Percentiles rank a stretch among this genome's conserved stretches.
phyloP scores from a whole-genome alignment of 805 yeast genomes.

The Wickerhamomyces pijperi region DNA sequence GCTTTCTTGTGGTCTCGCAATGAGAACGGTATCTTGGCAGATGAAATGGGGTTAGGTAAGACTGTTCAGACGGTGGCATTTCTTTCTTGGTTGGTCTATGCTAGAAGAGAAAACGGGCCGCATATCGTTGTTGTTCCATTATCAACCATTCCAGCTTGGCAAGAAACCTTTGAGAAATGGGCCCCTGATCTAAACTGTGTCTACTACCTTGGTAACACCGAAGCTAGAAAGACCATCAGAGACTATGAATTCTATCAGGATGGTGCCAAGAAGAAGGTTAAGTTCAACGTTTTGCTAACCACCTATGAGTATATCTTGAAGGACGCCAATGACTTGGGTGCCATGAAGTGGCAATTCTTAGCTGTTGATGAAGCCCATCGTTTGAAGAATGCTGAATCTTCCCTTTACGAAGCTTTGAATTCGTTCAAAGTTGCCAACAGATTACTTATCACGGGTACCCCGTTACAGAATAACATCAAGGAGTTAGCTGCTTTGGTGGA shows the following conservation, averaged over 20 bases:
- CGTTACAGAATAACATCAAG: constrained; percentile 88
- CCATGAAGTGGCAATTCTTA: constrained; percentile 85
- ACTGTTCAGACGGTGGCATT: constrained; percentile 96
- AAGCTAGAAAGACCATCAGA: constrained; percentile 71
- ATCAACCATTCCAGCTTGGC: constrained; percentile 98
- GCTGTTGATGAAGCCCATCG: constrained; percentile 99
- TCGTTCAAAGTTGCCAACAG: constrained; percentile 79
- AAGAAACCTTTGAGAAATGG: constrained; percentile 96
- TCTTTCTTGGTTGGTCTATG: constrained; percentile 87
- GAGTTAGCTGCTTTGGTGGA: constrained; percentile 93
- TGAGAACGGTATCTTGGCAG: constrained; percentile 95
- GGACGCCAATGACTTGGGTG: constrained; percentile 71
- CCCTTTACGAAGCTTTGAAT: constrained; percentile 78
- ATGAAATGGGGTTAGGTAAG: constrained; percentile 98
- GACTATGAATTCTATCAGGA: constrained; percentile 75
- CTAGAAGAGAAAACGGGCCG: constrained; percentile 96
- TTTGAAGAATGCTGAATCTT: constrained; percentile 85
- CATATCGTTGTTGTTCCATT: constrained; percentile 93
- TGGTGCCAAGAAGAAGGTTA: constrained; percentile 41
- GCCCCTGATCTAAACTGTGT: constrained; percentile 91
- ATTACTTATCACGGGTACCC: constrained; percentile 93
- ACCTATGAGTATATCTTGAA: constrained; percentile 94
- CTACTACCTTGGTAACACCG: constrained; percentile 85
- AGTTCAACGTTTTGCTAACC: constrained; percentile 85
- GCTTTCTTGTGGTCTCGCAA: constrained; percentile 96